These are phyloP conservation scores for Penicillium turbatum DNA, from an alignment of 495 filamentous ascomycete genomes.

Conservation along the genomic window DNA sequence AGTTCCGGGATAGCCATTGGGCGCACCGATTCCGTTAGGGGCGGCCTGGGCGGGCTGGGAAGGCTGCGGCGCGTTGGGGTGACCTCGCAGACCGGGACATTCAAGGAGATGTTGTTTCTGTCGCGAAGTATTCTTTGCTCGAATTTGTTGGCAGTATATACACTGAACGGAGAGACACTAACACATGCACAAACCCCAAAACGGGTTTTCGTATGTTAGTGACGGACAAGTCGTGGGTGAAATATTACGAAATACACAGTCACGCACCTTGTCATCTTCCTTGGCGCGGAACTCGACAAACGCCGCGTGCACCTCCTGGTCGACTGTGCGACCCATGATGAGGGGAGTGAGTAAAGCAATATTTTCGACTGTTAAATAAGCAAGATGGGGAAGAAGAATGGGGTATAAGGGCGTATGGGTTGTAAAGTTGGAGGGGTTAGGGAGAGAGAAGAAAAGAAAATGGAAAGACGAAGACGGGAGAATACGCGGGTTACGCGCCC, in stretches of 20 bases:
- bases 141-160: constrained; percentile 56
- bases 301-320: constrained; percentile 55
- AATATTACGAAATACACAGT: constrained; percentile 50
- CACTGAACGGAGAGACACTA: constrained; percentile 58
- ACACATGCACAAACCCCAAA: constrained; percentile 18
- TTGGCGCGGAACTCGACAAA: constrained; percentile 59
- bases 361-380: neutral
- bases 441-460: constrained; percentile 22
- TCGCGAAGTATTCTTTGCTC: constrained; percentile 55
- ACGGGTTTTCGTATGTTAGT: constrained; percentile 32
- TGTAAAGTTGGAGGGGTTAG: constrained; percentile 13
- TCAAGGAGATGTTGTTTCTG: constrained; percentile 55
- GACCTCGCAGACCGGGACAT: constrained; percentile 48
- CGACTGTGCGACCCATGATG: constrained; percentile 54
- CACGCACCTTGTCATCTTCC: constrained; percentile 57
- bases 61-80: constrained; percentile 42
- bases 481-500: constrained; percentile 20
- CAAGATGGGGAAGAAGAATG: constrained; percentile 3
- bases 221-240: constrained; percentile 30
- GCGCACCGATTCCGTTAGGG: constrained; percentile 42
- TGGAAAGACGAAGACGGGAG: constrained; percentile 29
- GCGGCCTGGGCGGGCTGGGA: constrained; percentile 36
- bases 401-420: constrained; percentile 9
- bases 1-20: constrained; percentile 47
- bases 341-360: constrained; percentile 6